Conservation (phyloP, 192 early-diverging fungal genomes). For the Backusella macrospora region DNA sequence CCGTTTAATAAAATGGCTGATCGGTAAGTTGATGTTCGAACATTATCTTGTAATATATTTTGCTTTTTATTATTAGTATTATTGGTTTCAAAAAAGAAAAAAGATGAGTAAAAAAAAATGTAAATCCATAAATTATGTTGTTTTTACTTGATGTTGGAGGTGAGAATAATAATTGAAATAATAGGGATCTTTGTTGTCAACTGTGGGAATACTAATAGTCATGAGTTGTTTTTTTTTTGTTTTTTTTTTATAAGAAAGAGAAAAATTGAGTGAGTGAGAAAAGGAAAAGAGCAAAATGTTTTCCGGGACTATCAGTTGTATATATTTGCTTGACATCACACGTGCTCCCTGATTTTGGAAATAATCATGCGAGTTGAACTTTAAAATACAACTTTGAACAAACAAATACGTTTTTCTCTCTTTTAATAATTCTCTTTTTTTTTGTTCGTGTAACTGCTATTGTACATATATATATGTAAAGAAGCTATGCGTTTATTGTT, state of each 20-base stretch:
- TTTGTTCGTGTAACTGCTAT: neutral
- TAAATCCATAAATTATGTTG: neutral
- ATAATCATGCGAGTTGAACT: constrained; percentile 4
- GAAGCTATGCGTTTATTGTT: too few species aligned
- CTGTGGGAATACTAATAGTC: constrained; percentile 35
- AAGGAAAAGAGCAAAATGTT: neutral
- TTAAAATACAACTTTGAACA: constrained; percentile 9
- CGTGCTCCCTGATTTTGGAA: neutral
- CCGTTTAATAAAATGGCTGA: constrained; percentile 87
- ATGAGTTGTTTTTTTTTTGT: constrained; percentile 6
- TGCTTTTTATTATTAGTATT: constrained; percentile 56
- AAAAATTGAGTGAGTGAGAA: too few species aligned
- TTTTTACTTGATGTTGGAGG: constrained; percentile 73
- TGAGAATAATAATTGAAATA: constrained; percentile 84
- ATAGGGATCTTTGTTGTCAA: constrained; percentile 63
- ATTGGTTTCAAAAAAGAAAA: neutral
- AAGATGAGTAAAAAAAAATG: neutral
- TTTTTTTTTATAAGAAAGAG: constrained; percentile 1
- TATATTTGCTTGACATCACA: neutral
- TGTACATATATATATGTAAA: neutral
- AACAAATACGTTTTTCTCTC: neutral
- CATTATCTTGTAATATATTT: constrained; percentile 96
- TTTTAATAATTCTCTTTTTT: neutral
- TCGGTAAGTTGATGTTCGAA: constrained; percentile 93
- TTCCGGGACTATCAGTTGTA: neutral